phyloP scores from a whole-genome alignment of 2,329 filamentous ascomycete genomes.

The Diplodia sapinea region DNA sequence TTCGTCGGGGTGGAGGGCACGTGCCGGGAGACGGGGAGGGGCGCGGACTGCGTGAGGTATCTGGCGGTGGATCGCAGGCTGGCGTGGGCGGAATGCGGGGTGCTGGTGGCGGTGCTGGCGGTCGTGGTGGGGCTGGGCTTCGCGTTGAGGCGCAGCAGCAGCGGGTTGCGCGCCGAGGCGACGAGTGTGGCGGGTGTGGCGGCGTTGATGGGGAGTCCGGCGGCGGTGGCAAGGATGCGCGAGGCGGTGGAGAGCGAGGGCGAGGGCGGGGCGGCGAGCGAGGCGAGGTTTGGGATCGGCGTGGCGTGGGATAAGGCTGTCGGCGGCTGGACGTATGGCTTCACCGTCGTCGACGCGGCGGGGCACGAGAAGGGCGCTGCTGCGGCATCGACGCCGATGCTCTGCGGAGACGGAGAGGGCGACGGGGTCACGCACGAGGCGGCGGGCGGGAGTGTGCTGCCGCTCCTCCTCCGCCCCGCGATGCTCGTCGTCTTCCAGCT shows the following conservation, averaged over 20 bases:
- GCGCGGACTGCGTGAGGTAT: not conserved
- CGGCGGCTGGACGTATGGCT: not conserved
- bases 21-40: slow-evolving; percentile 9
- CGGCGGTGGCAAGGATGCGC: not conserved
- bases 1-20: slow-evolving; percentile 25
- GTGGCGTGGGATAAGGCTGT: not conserved
- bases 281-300: not conserved
- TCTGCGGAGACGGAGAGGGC: not conserved
- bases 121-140: not conserved
- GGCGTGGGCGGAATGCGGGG: slow-evolving; percentile 3
- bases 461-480: slow-evolving; percentile 10
- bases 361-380: not conserved
- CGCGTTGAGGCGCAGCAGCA: not conserved
- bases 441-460: not conserved
- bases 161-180: not conserved
- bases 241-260: not conserved
- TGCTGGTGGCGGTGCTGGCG: not conserved
- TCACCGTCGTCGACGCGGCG: not conserved
- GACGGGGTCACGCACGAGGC: not conserved
- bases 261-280: not conserved
- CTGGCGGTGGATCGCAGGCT: not conserved
- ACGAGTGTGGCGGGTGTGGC: slow-evolving; percentile 5
- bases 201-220: not conserved
- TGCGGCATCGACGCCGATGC: too few species aligned
- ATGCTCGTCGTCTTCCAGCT: slow-evolving; percentile 14